phyloP scores from a whole-genome alignment of 495 filamentous ascomycete genomes.

The Penicillium argentinense region DNA sequence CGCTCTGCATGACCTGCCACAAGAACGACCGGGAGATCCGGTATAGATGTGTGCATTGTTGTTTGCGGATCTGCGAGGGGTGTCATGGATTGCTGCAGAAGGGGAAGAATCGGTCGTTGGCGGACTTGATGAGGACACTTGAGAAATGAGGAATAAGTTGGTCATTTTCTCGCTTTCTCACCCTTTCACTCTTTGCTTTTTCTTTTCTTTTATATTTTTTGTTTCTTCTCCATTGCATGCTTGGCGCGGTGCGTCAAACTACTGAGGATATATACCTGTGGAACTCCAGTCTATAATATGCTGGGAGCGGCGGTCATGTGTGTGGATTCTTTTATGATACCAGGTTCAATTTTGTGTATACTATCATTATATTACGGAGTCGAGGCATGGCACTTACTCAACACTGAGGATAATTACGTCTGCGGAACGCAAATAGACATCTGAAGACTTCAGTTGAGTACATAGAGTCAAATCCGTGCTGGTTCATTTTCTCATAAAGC shows the following conservation, averaged over 20 bases:
- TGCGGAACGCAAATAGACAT: slow-evolving; percentile 3
- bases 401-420: too few species aligned
- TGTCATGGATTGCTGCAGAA: slow-evolving; percentile 43
- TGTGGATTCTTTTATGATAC: slow-evolving; percentile 24
- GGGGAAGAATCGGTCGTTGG: slow-evolving; percentile 35
- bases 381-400: too few species aligned
- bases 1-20: slow-evolving; percentile 53
- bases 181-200: slow-evolving; percentile 1
- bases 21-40: slow-evolving; percentile 44
- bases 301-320: slow-evolving; percentile 3
- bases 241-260: slow-evolving; percentile 12
- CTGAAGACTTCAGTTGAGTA: not conserved
- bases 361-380: too few species aligned
- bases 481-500: too few species aligned
- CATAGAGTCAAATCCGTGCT: too few species aligned
- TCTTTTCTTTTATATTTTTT: slow-evolving; percentile 1
- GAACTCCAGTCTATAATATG: slow-evolving; percentile 1
- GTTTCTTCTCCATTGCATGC: slow-evolving; percentile 12
- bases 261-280: not conserved
- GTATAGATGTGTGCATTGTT: slow-evolving; percentile 51
- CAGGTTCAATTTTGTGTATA: slow-evolving; percentile 26
- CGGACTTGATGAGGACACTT: slow-evolving; percentile 29
- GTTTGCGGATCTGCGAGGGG: slow-evolving; percentile 43
- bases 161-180: slow-evolving; percentile 4
- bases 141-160: too few species aligned